Evolutionary conservation across 1,284 basidiomycete genomes (phyloP), one percentile per base, ranked within the genome.

Genomic region (Trichosporon inkin): DNA sequence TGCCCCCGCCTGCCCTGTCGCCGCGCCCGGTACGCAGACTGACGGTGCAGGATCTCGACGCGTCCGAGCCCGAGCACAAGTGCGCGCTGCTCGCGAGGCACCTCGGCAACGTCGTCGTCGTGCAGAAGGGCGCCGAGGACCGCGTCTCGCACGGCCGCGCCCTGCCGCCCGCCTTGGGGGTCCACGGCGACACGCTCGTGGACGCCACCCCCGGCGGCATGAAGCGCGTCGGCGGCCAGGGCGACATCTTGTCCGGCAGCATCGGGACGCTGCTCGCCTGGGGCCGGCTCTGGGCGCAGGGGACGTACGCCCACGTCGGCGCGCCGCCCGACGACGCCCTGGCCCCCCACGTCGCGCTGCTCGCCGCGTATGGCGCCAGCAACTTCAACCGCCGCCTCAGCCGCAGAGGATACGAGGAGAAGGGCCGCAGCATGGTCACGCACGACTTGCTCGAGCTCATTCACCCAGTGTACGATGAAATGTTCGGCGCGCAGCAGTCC

Each of bases 171-270:
- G 49, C 57, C n/a, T 32, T 49, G 20, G 16, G 24, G 22, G 11
- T 7, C 1, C 22, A 28, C 10, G 60, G 58, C 0, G 66, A 71
- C 61, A 55, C 56, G 22, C 55, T 66, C 1, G 57, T 58, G 17
- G 53, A 41, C 36, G 5, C 6, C 24, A 41, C 44, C 20, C 56
- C 84, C 57, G 95, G 95, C 2, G 92, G 92, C 1, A 73, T 92
- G 66, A 96, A 96, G 79, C 82, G 95, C 56, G 94, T 92, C 68
- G 95, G 95, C 19, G 94, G 94, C 1, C 95, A 98, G 75, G 95
- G 95, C 0, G 95, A 99, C 77, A 86, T 99, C 51, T 78, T 99
- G 56, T 89, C 88, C 67, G 95, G 95, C 6, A 83, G 84, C 38
- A 87, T 92, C 7, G 94, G 92, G 0, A 86, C 92, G 0, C 86